These are phyloP conservation scores for Verticillium tricorpus DNA, from an alignment of 2,329 filamentous ascomycete genomes.

Conservation along the genomic window DNA sequence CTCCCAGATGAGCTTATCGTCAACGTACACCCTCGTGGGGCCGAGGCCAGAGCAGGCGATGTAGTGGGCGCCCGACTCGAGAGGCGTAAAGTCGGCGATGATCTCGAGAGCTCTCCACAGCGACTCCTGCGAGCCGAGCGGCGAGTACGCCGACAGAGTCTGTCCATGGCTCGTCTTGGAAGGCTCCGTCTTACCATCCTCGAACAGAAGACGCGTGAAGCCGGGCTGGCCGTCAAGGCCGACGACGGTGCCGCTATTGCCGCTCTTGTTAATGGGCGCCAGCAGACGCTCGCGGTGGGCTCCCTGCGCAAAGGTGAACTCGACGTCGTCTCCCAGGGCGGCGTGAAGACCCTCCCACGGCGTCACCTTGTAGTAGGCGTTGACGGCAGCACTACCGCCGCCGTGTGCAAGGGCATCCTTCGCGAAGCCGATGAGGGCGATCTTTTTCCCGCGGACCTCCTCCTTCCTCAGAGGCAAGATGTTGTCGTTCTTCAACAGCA, in stretches of 20 bases:
- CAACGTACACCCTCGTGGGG: slow-evolving; percentile 22
- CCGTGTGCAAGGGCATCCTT: slow-evolving; percentile 29
- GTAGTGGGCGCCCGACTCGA: slow-evolving; percentile 24
- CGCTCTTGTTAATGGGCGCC: slow-evolving; percentile 15
- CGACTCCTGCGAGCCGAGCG: slow-evolving; percentile 14
- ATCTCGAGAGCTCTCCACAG: slow-evolving; percentile 21
- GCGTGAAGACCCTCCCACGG: slow-evolving; percentile 26
- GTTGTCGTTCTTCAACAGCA: slow-evolving; percentile 57
- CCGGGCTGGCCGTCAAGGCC: slow-evolving; percentile 26
- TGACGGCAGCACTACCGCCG: slow-evolving; percentile 31
- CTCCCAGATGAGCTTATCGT: slow-evolving; percentile 24
- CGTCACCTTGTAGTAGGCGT: slow-evolving; percentile 28
- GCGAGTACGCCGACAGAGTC: slow-evolving; percentile 18
- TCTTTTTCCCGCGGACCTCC: slow-evolving; percentile 24
- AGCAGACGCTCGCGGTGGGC: slow-evolving; percentile 14
- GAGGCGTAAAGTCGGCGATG: slow-evolving; percentile 24
- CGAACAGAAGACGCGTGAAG: slow-evolving; percentile 24
- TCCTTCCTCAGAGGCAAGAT: slow-evolving; percentile 44
- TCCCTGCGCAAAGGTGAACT: slow-evolving; percentile 22
- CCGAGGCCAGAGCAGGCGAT: slow-evolving; percentile 25
- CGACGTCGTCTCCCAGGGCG: slow-evolving; percentile 18
- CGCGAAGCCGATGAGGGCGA: slow-evolving; percentile 27
- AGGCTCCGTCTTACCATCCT: slow-evolving; percentile 19
- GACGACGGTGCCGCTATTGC: slow-evolving; percentile 19
- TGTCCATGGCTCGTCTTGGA: slow-evolving; percentile 19